Base-by-base conservation (phyloP, 768 basidiomycete genomes). In the Mycena epipterygia region DNA sequence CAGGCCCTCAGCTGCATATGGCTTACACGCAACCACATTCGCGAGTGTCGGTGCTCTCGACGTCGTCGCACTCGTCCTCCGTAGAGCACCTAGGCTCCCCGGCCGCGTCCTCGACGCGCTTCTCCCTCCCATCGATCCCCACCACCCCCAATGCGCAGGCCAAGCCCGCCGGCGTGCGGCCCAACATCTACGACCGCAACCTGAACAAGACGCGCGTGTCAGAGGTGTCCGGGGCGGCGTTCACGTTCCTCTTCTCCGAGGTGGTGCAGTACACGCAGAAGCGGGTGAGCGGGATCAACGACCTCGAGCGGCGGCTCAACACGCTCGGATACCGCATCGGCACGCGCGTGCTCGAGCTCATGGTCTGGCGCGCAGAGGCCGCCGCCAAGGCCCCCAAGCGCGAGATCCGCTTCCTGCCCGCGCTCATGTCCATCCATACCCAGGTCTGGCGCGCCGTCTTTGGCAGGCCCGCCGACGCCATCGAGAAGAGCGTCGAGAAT, bases 201-300 rank as follows among this genome's bases (percentile, higher is more conserved):
- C 86, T 98, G 74, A 95, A 94, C 85, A 97, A 96, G 85, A 91
- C 94, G 2, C 90, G 94, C 48, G 87, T 89, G 16, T 82, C 91
- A 29, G 97, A 99, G 78, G 95, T 97, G 59, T 93, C 94, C 19
- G 85, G 91, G 6, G 87, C 92, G 3, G 93, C 96, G 0, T 96
- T 95, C 78, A 87, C 93, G 0, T 99, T 98, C 78, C 86, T 99
- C 66, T 96, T 98, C 81, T 93, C 94, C 5, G 97, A 99, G 82
- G 86, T 96, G 16, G 92, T 99, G 2, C 93, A 96, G 80, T 99
- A 99, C 82, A 97, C 95, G 1, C 98, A 99, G 83, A 96, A 95
- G 77, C 90, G 96, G 60, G 97, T 98, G 59, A 90, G 89, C 75
- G 97, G 97, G 9, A 96, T 99, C 72, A 93, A 95, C 79, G 98